These are phyloP conservation scores for Phaeosphaeriaceae sp. DNA, from an alignment of 2,329 filamentous ascomycete species.

Conservation along the genomic window DNA sequence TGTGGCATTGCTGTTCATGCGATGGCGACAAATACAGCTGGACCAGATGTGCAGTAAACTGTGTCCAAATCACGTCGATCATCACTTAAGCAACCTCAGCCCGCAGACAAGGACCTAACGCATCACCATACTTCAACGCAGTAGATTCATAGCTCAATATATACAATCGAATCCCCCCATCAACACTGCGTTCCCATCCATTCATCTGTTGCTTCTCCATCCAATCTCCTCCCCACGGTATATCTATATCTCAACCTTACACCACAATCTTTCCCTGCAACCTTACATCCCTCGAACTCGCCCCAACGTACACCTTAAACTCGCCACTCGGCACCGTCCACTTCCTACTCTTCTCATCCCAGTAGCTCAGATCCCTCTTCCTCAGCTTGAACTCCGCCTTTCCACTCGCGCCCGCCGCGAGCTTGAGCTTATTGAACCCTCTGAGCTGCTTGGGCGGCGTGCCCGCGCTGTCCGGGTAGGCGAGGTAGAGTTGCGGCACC, in stretches of 20 bases:
- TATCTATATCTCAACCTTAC: slow-evolving; percentile 18
- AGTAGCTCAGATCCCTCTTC: slow-evolving; percentile 47
- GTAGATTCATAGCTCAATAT: no score
- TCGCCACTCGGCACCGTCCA: slow-evolving; percentile 46
- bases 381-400: slow-evolving; percentile 44
- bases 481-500: slow-evolving; percentile 49
- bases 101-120: no score
- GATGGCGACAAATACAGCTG: no score
- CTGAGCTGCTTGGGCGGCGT: slow-evolving; percentile 45
- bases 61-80: no score
- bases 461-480: slow-evolving; percentile 38
- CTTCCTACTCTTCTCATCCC: slow-evolving; percentile 40
- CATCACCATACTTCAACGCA: no score
- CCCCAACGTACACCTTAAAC: slow-evolving; percentile 41
- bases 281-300: slow-evolving; percentile 46
- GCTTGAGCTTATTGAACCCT: slow-evolving; percentile 45
- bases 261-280: slow-evolving; percentile 43
- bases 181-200: not conserved
- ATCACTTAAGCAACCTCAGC: no score
- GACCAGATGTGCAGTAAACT: no score
- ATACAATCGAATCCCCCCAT: no score
- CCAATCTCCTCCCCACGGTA: not conserved
- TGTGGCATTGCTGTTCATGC: not conserved
- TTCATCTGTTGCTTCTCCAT: not conserved
- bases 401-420: slow-evolving; percentile 36